Evolutionary conservation across 257 asterid genomes (phyloP).

Genomic region (Solanum gracilifrons): DNA sequence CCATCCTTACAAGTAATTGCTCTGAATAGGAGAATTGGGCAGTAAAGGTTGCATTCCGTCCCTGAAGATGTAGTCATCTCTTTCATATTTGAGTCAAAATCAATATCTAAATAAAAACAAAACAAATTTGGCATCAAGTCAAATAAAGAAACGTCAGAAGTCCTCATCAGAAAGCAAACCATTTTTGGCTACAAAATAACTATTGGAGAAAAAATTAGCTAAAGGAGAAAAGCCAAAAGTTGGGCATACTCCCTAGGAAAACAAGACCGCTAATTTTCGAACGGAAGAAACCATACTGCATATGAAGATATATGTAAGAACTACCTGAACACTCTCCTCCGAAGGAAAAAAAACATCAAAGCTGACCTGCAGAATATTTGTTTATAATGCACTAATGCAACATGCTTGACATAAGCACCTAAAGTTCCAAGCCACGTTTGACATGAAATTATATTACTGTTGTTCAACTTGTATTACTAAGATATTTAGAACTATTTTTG

Average conservation of each 20-base stretch:
- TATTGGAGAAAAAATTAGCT: background rate
- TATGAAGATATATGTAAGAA: background rate
- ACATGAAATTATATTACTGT: background rate
- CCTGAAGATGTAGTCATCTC: slow-evolving; percentile 1
- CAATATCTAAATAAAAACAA: background rate
- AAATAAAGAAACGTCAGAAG: background rate
- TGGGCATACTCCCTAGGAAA: background rate
- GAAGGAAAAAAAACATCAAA: background rate
- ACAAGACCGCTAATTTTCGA: background rate
- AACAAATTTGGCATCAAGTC: background rate
- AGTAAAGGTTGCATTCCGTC: background rate
- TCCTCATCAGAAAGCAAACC: background rate
- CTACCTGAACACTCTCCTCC: background rate
- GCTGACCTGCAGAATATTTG: background rate
- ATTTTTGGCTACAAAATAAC: background rate
- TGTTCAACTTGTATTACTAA: background rate
- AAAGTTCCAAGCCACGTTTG: background rate
- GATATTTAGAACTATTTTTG: background rate
- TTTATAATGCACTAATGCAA: background rate
- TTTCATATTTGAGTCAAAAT: background rate
- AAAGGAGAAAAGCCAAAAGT: background rate
- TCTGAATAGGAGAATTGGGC: slow-evolving; percentile 5
- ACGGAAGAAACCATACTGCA: background rate
- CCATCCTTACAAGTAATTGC: slow-evolving; percentile 46
- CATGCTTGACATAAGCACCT: background rate